These are phyloP conservation scores for Neurospora cerealis DNA, from an alignment of 495 filamentous ascomycete genomes.

Conservation along the genomic window DNA sequence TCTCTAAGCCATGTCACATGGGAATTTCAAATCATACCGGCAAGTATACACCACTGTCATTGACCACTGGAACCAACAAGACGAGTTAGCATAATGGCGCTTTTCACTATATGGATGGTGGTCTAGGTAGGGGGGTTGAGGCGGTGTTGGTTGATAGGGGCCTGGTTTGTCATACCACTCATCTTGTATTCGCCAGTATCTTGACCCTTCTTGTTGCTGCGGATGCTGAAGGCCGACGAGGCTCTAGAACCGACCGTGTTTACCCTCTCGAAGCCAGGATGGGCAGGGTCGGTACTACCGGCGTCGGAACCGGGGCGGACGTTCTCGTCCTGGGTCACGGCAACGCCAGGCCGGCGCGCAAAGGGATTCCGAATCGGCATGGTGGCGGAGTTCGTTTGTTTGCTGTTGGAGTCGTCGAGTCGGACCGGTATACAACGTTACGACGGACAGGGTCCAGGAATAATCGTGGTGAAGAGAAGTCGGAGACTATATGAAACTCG, in stretches of 20 bases:
- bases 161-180: constrained; percentile 49
- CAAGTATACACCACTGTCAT: constrained; percentile 92
- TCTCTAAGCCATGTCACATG: neutral
- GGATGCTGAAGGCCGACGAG: constrained; percentile 53
- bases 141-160: neutral
- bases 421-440: neutral
- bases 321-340: constrained; percentile 43
- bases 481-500: neutral
- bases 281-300: constrained; percentile 14
- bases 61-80: constrained; percentile 58
- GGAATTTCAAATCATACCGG: constrained; percentile 49
- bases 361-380: constrained; percentile 80
- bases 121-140: neutral
- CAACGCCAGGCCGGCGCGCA: constrained; percentile 44
- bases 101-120: neutral
- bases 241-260: constrained; percentile 46
- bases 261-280: constrained; percentile 42
- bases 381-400: constrained; percentile 8
- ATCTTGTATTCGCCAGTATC: constrained; percentile 71
- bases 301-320: constrained; percentile 34
- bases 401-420: neutral
- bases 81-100: neutral
- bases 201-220: constrained; percentile 39
- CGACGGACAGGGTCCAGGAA: neutral
- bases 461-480: neutral